phyloP scores from a whole-genome alignment of 129 eudicot genomes.

The Helianthus tuberosus region DNA sequence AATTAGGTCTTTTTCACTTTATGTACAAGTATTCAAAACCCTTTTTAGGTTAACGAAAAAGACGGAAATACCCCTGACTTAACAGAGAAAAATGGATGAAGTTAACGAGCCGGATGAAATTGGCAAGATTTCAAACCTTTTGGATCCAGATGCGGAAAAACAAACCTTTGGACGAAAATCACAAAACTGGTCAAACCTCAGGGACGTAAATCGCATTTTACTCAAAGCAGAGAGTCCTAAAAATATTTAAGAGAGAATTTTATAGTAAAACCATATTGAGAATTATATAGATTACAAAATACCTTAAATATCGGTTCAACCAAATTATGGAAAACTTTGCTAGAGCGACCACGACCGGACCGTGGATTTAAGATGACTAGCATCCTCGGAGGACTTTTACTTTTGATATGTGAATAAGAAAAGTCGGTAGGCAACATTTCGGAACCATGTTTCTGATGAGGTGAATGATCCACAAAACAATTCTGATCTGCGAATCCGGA shows the following conservation, averaged over 20 bases:
- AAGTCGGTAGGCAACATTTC: conserved; percentile 62
- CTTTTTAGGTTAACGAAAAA: too few relatives aligned
- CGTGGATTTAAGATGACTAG: conserved; percentile 95
- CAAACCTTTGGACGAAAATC: too few relatives aligned
- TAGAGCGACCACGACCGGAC: conserved; percentile 97
- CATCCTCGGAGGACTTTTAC: conserved; percentile 89
- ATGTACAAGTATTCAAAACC: too few relatives aligned
- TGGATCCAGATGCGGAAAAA: too few relatives aligned
- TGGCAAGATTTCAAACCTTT: too few relatives aligned
- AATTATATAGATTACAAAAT: conserved; percentile 24
- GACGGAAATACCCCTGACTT: too few relatives aligned
- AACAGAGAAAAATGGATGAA: too few relatives aligned
- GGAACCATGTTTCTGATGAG: conserved; percentile 86
- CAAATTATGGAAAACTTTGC: conserved; percentile 81
- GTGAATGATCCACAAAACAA: conserved; percentile 77
- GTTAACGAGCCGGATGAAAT: too few relatives aligned
- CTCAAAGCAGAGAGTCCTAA: not conserved
- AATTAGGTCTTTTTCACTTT: too few relatives aligned
- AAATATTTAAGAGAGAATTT: not conserved
- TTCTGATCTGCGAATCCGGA: conserved; percentile 93
- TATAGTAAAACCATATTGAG: conserved; percentile 5
- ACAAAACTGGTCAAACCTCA: too few relatives aligned
- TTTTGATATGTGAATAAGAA: conserved; percentile 67
- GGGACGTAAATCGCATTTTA: too few relatives aligned
- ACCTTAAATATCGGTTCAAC: conserved; percentile 98